phyloP scores from a whole-genome alignment of 2,329 filamentous ascomycete species.

The Davidsoniella virescens region DNA sequence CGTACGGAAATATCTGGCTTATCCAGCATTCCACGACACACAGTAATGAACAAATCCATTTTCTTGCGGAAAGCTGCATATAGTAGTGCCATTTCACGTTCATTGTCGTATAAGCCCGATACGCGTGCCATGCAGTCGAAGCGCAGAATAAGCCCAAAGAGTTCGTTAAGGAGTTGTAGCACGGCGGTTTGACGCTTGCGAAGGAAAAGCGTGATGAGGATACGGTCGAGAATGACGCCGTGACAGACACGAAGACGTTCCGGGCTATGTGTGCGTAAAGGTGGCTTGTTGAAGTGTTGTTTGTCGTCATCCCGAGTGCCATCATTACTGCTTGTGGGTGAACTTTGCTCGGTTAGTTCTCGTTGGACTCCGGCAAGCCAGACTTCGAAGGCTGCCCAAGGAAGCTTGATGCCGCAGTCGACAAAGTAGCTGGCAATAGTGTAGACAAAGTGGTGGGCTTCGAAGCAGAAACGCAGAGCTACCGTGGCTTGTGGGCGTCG shows the following conservation, averaged over 20 bases:
- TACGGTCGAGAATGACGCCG: slow-evolving; percentile 55
- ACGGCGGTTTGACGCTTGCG: slow-evolving; percentile 60
- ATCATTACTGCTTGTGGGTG: no score
- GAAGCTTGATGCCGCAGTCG: slow-evolving; percentile 54
- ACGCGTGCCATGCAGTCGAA: slow-evolving; percentile 42
- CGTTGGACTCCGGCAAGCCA: slow-evolving; percentile 49
- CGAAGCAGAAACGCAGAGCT: slow-evolving; percentile 44
- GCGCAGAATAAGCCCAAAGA: slow-evolving; percentile 54
- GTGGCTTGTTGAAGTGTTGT: slow-evolving; percentile 15
- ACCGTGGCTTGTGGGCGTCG: slow-evolving; percentile 16
- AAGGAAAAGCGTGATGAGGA: slow-evolving; percentile 57
- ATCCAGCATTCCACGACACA: slow-evolving; percentile 51
- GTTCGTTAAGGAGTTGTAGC: slow-evolving; percentile 56
- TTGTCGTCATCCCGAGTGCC: no score
- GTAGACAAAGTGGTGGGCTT: slow-evolving; percentile 66
- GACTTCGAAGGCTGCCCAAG: slow-evolving; percentile 55
- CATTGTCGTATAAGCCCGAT: slow-evolving; percentile 21
- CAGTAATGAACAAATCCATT: slow-evolving; percentile 56
- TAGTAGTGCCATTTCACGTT: slow-evolving; percentile 25
- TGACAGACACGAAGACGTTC: slow-evolving; percentile 53
- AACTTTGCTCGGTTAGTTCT: slow-evolving; percentile 30
- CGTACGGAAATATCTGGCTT: slow-evolving; percentile 35
- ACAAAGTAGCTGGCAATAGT: slow-evolving; percentile 64
- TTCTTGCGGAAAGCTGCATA: slow-evolving; percentile 56
- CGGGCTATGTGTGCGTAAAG: slow-evolving; percentile 36